phyloP scores from a whole-genome alignment of 2,329 filamentous ascomycete genomes.

The Diplodia corticola region DNA sequence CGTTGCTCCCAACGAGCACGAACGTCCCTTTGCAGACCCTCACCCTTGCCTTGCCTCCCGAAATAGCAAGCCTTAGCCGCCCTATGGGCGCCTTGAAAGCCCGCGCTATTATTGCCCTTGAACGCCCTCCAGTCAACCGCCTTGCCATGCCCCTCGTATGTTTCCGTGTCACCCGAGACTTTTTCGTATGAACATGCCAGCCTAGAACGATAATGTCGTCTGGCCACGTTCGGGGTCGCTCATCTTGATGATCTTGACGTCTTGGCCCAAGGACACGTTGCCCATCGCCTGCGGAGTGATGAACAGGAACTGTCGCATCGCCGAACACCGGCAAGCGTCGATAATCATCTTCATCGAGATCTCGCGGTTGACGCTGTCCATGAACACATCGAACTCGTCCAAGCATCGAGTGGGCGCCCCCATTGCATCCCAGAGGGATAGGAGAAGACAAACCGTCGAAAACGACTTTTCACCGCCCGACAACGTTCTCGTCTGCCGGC shows the following conservation, averaged over 20 bases:
- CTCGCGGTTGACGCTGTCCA: slow-evolving; percentile 94
- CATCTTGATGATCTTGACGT: slow-evolving; percentile 76
- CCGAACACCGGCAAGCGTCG: slow-evolving; percentile 76
- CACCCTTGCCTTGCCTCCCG: slow-evolving; percentile 7
- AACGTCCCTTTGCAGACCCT: background rate
- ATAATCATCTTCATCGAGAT: slow-evolving; percentile 95
- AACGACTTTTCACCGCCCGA: slow-evolving; percentile 98
- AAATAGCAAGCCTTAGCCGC: background rate
- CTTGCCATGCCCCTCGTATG: background rate
- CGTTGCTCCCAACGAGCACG: background rate
- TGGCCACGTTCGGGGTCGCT: slow-evolving; percentile 54
- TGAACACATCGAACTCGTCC: slow-evolving; percentile 99
- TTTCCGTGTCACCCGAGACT: background rate
- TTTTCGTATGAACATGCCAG: background rate
- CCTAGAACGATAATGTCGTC: slow-evolving; percentile 41
- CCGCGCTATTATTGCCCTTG: background rate
- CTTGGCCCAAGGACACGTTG: slow-evolving; percentile 59
- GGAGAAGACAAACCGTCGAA: slow-evolving; percentile 88
- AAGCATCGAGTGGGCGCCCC: slow-evolving; percentile 91
- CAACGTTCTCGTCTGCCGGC: slow-evolving; percentile 84
- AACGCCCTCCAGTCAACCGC: slow-evolving; percentile 2
- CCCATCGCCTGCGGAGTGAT: slow-evolving; percentile 89
- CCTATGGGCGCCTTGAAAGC: background rate
- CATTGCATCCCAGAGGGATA: slow-evolving; percentile 97
- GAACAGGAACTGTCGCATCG: slow-evolving; percentile 92